Base-by-base conservation (phyloP, 2,329 filamentous ascomycete species). In the Cladosporium sp. region DNA sequence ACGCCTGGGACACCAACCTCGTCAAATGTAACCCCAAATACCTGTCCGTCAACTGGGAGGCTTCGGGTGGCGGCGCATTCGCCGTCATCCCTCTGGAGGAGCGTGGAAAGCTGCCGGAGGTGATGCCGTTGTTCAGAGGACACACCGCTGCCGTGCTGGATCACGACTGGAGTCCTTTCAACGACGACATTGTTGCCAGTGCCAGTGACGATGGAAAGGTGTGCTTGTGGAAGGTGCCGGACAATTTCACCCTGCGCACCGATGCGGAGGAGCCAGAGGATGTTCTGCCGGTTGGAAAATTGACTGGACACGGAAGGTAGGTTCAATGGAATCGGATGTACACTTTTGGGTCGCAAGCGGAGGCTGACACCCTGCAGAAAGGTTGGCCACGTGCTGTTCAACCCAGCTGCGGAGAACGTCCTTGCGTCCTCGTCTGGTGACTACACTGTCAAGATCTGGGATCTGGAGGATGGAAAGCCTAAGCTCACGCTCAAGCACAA, bases 1-100 rank as follows among this genome's bases (percentile, higher is more conserved):
- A 98, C 83, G 93, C 93, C 50, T 98, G 93, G 93, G 93, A 98
- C 72, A 96, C 91, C 65, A 98, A 98, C 75, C 77, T 98, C 66
- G 81, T 97, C 74, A 97, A 97, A 85, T 93, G 83, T 69, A 98
- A 98, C 71, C 91, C 93, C 43, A 85, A 95, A 71, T 97, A 93
- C 70, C 79, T 98, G 61, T 86, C 93, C 5, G 91, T 98, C 74
- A 98, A 98, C 78, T 98, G 93, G 93, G 92, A 98, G 73, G 80
- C 93, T 33, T 88, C 89, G 68, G 93, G 93, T 56, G 93, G 93
- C 64, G 93, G 93, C 67, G 92, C 93, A 61, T 97, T 98, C 67
- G 93, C 93, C 49, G 92, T 98, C 60, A 89, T 98, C 60, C 93
- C 93, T 53, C 72, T 95, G 62, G 81, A 84, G 59, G 92, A 98